A percentile compares a stretch with the other conserved stretches of the same genome.
phyloP scores from a whole-genome alignment of 73 alveolate species.

The Symbiodinium pilosum region DNA sequence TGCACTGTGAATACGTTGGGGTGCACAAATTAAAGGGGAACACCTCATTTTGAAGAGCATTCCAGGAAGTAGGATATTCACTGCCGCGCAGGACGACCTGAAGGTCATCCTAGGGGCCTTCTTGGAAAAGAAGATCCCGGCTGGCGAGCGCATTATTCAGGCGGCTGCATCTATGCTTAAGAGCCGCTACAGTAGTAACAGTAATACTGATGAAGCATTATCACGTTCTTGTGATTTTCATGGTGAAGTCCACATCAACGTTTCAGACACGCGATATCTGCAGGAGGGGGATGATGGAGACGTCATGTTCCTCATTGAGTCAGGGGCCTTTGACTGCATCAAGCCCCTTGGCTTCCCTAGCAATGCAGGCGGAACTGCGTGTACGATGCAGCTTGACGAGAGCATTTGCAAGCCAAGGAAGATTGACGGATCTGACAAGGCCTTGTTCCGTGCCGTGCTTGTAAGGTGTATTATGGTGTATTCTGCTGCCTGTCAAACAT shows the following conservation, averaged over 20 bases:
- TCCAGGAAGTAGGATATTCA: no score
- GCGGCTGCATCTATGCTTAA: no score
- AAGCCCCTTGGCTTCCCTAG: not conserved
- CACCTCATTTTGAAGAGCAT: no score
- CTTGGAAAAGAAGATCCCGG: slow-evolving; percentile 74
- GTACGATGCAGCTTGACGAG: no score
- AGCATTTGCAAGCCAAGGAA: not conserved
- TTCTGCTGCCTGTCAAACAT: not conserved
- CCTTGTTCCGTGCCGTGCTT: not conserved
- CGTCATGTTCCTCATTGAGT: slow-evolving; percentile 93
- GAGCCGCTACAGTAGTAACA: no score
- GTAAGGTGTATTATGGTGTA: no score
- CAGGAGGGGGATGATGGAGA: slow-evolving; percentile 26
- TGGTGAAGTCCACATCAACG: not conserved
- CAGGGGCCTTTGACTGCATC: slow-evolving; percentile 84
- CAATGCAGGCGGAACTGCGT: not conserved
- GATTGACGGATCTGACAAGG: not conserved
- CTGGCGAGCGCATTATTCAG: slow-evolving; percentile 85
- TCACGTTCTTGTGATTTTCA: not conserved
- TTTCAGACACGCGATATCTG: no score
- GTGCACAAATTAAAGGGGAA: no score
- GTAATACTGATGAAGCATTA: not conserved
- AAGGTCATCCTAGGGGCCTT: slow-evolving; percentile 87
- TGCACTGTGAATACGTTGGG: not conserved
- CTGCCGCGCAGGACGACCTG: slow-evolving; percentile 81